Evolutionary conservation across 2,329 filamentous ascomycete species (phyloP), one percentile per base, ranked within the genome.

Genomic region (Neofusicoccum parvum): DNA sequence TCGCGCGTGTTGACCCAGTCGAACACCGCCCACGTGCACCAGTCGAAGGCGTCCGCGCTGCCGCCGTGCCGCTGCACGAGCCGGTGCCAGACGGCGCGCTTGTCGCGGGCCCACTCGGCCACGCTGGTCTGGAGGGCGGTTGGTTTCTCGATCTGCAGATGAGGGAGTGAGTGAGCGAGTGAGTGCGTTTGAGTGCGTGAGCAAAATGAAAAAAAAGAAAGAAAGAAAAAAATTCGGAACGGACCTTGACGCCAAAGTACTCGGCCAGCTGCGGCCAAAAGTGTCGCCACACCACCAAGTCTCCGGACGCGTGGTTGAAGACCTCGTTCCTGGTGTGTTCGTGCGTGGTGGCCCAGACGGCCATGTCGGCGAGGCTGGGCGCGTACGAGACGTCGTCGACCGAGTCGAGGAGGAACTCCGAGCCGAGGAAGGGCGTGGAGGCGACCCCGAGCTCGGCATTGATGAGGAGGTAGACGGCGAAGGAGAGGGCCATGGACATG

Each of bases 301-400:
- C 76, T 6, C 79, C 78, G 45, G 81, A 80, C 17, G 74, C 72
- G 27, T 79, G 73, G 54, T 81, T 82, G 70, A 82, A 80, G 5
- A 74, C 73, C n/a, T 82, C 64, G 54, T 81, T 79, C 5, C 69
- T 72, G 10, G 72, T 73, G 1, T 70, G 68, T 0, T 70, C 67
- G 32, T 74, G 71, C 1, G 70, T 71, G 0, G 77, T 72, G 2
- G 75, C 77, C 76, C 76, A 80, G 17, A 79, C 67, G 50, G 70
- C 75, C 68, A 80, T 75, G 9, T 74, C 68, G 1, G 78, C 79
- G 48, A 80, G 74, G 10, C 76, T 60, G 0, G 69, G 62, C 3
- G 78, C 69, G 17, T 73, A 75, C 1, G 76, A 79, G 67, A 72
- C 75, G 63, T 69, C 69, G 67, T 80, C 76, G 56, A 75, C 73